Evolutionary conservation across 768 basidiomycete species (phyloP).

Genomic region (Leccinellum rugosiceps): DNA sequence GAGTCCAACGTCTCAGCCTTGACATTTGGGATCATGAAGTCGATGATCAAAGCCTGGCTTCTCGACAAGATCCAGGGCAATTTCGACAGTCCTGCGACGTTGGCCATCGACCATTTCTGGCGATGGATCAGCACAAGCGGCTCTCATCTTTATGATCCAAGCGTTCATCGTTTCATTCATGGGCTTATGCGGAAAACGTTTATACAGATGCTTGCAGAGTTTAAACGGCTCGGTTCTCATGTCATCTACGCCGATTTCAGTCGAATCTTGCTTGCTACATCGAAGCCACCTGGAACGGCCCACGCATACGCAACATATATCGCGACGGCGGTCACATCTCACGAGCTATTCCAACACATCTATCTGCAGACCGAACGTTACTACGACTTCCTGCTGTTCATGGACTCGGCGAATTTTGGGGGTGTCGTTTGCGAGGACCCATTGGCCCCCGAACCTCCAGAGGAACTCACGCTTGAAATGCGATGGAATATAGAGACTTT

Average conservation of each 20-base stretch:
- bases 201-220: conserved; percentile 94
- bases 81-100: conserved; percentile 59
- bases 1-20: conserved; percentile 87
- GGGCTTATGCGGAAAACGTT: conserved; percentile 98
- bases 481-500: conserved; percentile 92
- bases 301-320: conserved; percentile 96
- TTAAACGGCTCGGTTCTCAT: conserved; percentile 89
- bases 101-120: conserved; percentile 94
- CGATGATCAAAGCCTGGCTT: conserved; percentile 89
- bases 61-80: conserved; percentile 76
- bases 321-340: conserved; percentile 86
- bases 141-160: conserved; percentile 88
- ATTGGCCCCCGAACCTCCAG: conserved; percentile 60
- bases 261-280: conserved; percentile 85
- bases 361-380: conserved; percentile 82
- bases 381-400: conserved; percentile 93
- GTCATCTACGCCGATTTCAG: conserved; percentile 94
- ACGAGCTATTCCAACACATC: conserved; percentile 94
- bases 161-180: conserved; percentile 89
- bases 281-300: conserved; percentile 93
- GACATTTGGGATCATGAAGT: conserved; percentile 79
- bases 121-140: conserved; percentile 88
- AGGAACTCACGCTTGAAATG: conserved; percentile 73
- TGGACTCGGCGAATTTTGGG: conserved; percentile 92
- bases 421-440: conserved; percentile 87